Evolutionary conservation across 2,329 filamentous ascomycete genomes (phyloP).

Genomic region (Talaromyces marneffei): DNA sequence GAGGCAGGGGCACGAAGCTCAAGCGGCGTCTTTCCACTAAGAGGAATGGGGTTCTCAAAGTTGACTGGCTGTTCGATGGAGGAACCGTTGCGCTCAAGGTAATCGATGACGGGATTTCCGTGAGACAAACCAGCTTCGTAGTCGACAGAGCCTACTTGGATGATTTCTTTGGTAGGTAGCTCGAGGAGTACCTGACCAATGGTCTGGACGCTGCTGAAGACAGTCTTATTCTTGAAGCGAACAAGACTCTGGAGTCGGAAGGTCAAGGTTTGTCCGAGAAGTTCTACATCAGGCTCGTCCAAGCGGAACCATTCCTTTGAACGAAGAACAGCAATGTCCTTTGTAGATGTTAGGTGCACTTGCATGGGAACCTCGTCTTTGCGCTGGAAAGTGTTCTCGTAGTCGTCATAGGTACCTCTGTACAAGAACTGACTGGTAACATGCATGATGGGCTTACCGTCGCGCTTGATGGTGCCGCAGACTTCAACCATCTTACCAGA

Average conservation of each 20-base stretch:
- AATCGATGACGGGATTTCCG: slow-evolving; percentile 95
- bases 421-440: slow-evolving; percentile 98
- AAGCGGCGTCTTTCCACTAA: slow-evolving; percentile 86
- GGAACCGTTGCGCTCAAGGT: slow-evolving; percentile 82
- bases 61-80: slow-evolving; percentile 93
- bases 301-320: slow-evolving; percentile 98
- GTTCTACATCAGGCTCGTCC: slow-evolving; percentile 75
- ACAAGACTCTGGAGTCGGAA: slow-evolving; percentile 93
- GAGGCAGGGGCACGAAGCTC: slow-evolving; percentile 85
- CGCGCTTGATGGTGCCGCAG: slow-evolving; percentile 88
- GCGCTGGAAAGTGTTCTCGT: slow-evolving; percentile 96
- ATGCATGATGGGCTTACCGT: slow-evolving; percentile 86
- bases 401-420: slow-evolving; percentile 86
- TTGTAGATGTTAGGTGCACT: slow-evolving; percentile 75
- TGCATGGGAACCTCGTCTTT: slow-evolving; percentile 95
- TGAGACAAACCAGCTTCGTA: slow-evolving; percentile 88
- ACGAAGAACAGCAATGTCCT: slow-evolving; percentile 87
- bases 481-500: slow-evolving; percentile 99
- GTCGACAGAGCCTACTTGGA: slow-evolving; percentile 94
- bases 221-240: slow-evolving; percentile 87
- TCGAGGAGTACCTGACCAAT: slow-evolving; percentile 88
- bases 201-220: slow-evolving; percentile 89
- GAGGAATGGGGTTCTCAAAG: slow-evolving; percentile 94
- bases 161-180: slow-evolving; percentile 91
- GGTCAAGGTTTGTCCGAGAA: slow-evolving; percentile 86